Conservation (phyloP, 202 grass and related monocot genomes). For the Schoenoplectus tabernaemontani region DNA sequence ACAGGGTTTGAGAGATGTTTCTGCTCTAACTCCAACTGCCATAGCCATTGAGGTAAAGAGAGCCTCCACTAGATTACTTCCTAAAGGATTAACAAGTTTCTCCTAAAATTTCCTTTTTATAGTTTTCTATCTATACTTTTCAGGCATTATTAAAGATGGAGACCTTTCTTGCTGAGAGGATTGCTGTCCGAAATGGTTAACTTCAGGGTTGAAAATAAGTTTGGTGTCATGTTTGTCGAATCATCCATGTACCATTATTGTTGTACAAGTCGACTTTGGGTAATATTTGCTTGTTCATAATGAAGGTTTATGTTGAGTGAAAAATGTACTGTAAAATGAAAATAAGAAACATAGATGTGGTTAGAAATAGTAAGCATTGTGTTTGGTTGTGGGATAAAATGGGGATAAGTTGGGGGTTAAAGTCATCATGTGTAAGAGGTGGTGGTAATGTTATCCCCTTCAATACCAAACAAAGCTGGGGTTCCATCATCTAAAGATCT, state of each 20-base stretch:
- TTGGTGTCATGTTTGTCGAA: too few species aligned
- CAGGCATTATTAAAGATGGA: constrained; percentile 77
- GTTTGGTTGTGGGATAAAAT: background rate
- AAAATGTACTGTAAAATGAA: background rate
- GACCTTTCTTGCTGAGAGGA: constrained; percentile 54
- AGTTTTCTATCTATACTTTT: constrained; percentile 17
- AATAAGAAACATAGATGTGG: background rate
- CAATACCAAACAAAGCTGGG: too few species aligned
- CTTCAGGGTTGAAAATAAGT: too few species aligned
- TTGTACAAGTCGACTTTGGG: constrained; percentile 24
- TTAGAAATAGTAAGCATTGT: background rate
- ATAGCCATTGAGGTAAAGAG: constrained; percentile 77
- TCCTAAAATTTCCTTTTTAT: background rate
- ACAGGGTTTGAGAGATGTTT: constrained; percentile 70
- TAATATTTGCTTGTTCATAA: constrained; percentile 23
- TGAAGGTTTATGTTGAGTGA: background rate
- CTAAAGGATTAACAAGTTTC: constrained; percentile 1
- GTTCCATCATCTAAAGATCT: background rate
- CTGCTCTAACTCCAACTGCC: constrained; percentile 56
- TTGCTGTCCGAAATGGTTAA: constrained; percentile 51
- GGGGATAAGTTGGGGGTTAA: too few species aligned
- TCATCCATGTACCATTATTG: background rate
- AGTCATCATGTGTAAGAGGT: too few species aligned
- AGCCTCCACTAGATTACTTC: background rate
- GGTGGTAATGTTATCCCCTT: too few species aligned